phyloP scores from a whole-genome alignment of 2,329 filamentous ascomycete species.

The Penicillium nordicum region DNA sequence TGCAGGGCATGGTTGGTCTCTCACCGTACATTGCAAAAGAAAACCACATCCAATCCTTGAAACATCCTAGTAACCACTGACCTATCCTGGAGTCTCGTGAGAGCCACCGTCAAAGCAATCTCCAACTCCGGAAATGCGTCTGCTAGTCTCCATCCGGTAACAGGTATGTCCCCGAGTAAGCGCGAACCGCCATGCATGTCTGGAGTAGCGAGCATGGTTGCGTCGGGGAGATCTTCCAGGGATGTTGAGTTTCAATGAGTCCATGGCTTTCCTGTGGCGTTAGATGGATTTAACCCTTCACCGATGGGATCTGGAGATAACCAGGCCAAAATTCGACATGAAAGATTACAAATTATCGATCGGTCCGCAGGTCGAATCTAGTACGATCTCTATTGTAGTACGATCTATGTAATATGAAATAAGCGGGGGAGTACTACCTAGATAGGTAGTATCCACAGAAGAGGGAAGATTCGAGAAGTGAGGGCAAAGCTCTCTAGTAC shows the following conservation, averaged over 20 bases:
- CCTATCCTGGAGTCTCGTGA: background rate
- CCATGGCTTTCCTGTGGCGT: background rate
- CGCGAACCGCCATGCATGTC: background rate
- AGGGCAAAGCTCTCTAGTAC: background rate
- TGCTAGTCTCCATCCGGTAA: background rate
- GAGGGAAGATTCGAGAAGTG: background rate
- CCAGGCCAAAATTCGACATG: background rate
- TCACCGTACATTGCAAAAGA: background rate
- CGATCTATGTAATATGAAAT: background rate
- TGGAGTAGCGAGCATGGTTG: background rate
- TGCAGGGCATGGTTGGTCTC: conserved; percentile 1
- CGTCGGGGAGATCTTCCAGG: background rate
- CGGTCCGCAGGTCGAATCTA: background rate
- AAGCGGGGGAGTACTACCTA: background rate
- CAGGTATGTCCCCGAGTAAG: background rate
- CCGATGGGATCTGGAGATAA: background rate
- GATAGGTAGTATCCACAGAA: background rate
- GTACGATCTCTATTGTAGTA: background rate
- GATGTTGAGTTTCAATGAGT: background rate
- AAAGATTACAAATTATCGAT: background rate
- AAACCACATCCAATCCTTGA: background rate
- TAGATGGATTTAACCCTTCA: background rate
- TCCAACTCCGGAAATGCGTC: background rate
- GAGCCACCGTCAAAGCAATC: background rate
- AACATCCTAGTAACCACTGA: background rate